Base-by-base conservation (phyloP, 768 basidiomycete species). In the Lentinula sp. region DNA sequence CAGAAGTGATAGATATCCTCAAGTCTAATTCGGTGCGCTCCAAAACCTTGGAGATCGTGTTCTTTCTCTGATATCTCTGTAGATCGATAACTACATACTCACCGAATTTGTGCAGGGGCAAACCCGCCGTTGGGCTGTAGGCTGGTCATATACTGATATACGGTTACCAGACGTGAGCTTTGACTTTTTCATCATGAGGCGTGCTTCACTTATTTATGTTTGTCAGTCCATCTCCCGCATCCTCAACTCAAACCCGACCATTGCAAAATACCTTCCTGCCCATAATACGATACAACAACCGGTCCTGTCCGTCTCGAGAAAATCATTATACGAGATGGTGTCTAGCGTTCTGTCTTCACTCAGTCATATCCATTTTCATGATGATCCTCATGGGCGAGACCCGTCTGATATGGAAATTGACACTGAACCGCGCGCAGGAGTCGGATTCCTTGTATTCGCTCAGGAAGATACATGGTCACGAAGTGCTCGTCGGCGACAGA, bases 51-150 rank as follows among this genome's bases (percentile, higher is more conserved):
- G 46, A 3, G 28, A 49, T 28, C n/a, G 34, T 5, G 18, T 40
- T 49, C 45, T 34, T 18, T 35, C 37, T 21, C 18, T 65, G 28
- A 65, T 35, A 13, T 40, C 35, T 39, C 10, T 42, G 4, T 60
- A 97, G 93, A 83, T 98, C 48, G 76, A 83, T 35, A 97, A 97
- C 72, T 98, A 95, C 70, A 89, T 86, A 0, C 76, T 98, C 49
- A 86, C 86, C 0, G 88, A 93, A 65, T 88, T 95, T 50, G 76
- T 87, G 2, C 94, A 94, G 72, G 93, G 95, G 0, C 84, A 88
- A 60, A 98, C 96, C 0, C 80, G 88, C 1, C 83, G 97, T n/a
- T 98, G 95, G 94, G 91, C 88, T 0, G 72, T 98, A 2, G 93
- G 83, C 0, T 98, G 96, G 96, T 94, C 91, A 0, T 86, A 87